A percentile compares a stretch with the other conserved stretches of the same genome.
Conservation (phyloP, 2,329 filamentous ascomycete species). For the Aureobasidium vineae region DNA sequence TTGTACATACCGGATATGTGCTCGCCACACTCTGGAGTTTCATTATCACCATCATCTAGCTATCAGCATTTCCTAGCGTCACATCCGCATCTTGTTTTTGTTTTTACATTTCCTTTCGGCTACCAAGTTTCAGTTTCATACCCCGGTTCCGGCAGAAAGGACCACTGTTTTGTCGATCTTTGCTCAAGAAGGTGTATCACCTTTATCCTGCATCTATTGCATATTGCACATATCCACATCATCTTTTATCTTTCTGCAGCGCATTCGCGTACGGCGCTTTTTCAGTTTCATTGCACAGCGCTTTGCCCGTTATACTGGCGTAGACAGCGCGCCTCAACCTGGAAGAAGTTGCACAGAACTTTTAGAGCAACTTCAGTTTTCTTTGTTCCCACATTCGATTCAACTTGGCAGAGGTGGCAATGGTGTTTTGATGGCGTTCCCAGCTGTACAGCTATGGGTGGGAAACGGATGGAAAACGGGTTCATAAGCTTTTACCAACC, state of each 20-base stretch:
- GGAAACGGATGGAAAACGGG: background rate
- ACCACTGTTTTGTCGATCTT: conserved; percentile 22
- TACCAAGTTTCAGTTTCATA: conserved; percentile 22
- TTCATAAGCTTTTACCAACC: background rate
- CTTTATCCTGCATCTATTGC: conserved; percentile 13
- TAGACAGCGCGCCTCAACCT: conserved; percentile 12
- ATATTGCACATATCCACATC: conserved; percentile 21
- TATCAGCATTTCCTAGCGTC: conserved; percentile 23
- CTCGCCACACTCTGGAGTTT: conserved; percentile 16
- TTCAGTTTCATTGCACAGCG: background rate
- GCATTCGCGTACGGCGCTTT: background rate
- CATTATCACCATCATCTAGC: conserved; percentile 20
- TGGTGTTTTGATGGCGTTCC: conserved; percentile 20
- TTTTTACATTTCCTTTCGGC: conserved; percentile 2
- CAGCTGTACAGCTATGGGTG: conserved; percentile 12
- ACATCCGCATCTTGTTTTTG: conserved; percentile 19
- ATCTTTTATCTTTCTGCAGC: conserved; percentile 17
- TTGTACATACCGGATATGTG: conserved; percentile 25
- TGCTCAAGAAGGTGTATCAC: background rate
- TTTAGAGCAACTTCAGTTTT: background rate
- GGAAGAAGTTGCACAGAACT: background rate
- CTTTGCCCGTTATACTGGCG: background rate
- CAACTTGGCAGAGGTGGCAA: background rate
- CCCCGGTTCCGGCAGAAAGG: conserved; percentile 18
- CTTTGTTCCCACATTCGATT: conserved; percentile 9